phyloP scores from a whole-genome alignment of 768 basidiomycete genomes.

The Boletus tylopilopsis region DNA sequence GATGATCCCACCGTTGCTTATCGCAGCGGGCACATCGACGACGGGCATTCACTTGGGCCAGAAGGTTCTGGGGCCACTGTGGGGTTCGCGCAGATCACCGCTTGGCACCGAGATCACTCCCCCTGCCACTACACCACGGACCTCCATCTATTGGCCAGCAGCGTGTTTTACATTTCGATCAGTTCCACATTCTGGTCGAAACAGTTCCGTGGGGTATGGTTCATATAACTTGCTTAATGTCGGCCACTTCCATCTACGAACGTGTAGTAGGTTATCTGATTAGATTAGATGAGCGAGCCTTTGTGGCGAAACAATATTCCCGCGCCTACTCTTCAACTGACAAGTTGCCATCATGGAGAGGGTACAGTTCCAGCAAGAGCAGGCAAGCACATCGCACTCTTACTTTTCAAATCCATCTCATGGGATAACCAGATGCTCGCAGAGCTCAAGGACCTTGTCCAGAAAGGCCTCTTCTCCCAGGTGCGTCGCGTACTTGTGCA shows the following conservation, averaged over 20 bases:
- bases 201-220: neutral
- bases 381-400: slow-evolving; percentile 39
- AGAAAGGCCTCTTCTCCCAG: slow-evolving; percentile 80
- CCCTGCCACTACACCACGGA: no score
- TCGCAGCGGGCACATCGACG: slow-evolving; percentile 12
- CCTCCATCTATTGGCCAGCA: no score
- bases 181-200: no score
- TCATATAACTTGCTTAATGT: slow-evolving; percentile 2
- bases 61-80: neutral
- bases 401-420: neutral
- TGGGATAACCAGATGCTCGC: slow-evolving; percentile 69
- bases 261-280: slow-evolving; percentile 14
- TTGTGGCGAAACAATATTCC: slow-evolving; percentile 1
- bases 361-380: slow-evolving; percentile 92
- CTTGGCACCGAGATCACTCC: neutral
- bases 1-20: slow-evolving; percentile 4
- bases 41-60: neutral
- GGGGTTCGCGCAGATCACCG: slow-evolving; percentile 5
- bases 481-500: slow-evolving; percentile 37
- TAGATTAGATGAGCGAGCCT: slow-evolving; percentile 11
- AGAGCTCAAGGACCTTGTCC: slow-evolving; percentile 89
- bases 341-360: slow-evolving; percentile 70
- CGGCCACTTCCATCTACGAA: neutral
- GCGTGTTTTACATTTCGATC: no score
- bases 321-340: neutral